Percentiles rank a stretch among this genome's conserved stretches.
Conservation (phyloP, 2,329 filamentous ascomycete genomes). For the Neodidymelliopsis sp. region DNA sequence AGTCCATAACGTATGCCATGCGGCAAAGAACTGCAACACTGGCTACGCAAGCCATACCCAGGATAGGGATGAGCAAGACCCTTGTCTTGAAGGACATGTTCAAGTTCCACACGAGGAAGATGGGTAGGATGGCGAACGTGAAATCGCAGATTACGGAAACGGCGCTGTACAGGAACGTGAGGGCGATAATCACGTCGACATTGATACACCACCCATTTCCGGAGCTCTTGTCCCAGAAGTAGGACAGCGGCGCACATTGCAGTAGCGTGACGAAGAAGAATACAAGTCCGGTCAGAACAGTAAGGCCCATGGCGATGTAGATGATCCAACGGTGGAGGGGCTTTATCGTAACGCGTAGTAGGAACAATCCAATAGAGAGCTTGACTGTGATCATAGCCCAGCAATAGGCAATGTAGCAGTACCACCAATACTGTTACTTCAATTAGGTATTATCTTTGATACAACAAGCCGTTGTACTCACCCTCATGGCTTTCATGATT, state of each 20-base stretch:
- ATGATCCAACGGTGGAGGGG: conserved; percentile 47
- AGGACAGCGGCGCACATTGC: conserved; percentile 59
- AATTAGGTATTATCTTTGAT: neutral
- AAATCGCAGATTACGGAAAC: conserved; percentile 58
- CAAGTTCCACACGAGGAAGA: conserved; percentile 60
- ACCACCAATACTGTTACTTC: conserved; percentile 42
- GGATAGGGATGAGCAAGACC: conserved; percentile 55
- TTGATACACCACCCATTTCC: conserved; percentile 53
- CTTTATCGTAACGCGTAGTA: conserved; percentile 44
- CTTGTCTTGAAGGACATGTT: conserved; percentile 59
- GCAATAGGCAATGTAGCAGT: conserved; percentile 46
- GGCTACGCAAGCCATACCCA: conserved; percentile 60
- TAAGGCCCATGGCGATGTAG: conserved; percentile 44
- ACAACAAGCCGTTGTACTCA: conserved; percentile 19
- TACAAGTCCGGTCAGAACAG: conserved; percentile 47
- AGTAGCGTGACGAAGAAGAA: conserved; percentile 59
- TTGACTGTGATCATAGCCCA: conserved; percentile 44
- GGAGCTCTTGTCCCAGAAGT: conserved; percentile 58
- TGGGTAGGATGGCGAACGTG: conserved; percentile 59
- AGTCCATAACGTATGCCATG: conserved; percentile 47
- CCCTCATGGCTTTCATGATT: conserved; percentile 39
- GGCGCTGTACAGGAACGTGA: conserved; percentile 58
- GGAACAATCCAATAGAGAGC: conserved; percentile 45
- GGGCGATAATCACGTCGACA: conserved; percentile 50
- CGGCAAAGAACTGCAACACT: conserved; percentile 47